phyloP scores from a whole-genome alignment of 2,329 filamentous ascomycete species.

The Neocucurbitaria cava region DNA sequence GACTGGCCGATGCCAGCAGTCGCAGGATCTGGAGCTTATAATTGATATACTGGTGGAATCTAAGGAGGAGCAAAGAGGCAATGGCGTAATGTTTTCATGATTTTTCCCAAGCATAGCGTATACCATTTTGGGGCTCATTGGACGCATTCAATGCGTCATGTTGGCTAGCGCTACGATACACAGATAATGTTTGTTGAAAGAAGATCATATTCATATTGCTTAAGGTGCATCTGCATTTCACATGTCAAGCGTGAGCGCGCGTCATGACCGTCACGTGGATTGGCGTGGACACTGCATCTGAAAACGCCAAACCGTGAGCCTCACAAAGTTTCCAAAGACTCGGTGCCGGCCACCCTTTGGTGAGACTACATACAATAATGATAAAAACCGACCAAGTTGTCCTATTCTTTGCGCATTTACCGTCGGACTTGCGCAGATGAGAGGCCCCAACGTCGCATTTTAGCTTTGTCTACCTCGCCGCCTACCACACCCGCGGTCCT shows the following conservation, averaged over 20 bases:
- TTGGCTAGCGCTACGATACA: slow-evolving; percentile 38
- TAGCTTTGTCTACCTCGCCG: slow-evolving; percentile 2
- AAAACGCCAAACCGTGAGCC: slow-evolving; percentile 11
- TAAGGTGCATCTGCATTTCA: slow-evolving; percentile 5
- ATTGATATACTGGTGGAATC: slow-evolving; percentile 25
- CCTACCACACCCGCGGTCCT: slow-evolving; percentile 1
- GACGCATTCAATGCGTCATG: slow-evolving; percentile 34
- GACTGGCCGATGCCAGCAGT: slow-evolving; percentile 78
- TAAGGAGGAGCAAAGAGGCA: slow-evolving; percentile 26
- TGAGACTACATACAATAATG: slow-evolving; percentile 5
- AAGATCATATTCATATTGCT: slow-evolving; percentile 3
- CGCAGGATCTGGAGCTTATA: slow-evolving; percentile 49
- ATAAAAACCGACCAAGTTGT: neutral
- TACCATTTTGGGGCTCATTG: slow-evolving; percentile 44
- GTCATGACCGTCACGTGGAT: slow-evolving; percentile 27
- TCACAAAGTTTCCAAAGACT: slow-evolving; percentile 8
- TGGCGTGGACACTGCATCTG: slow-evolving; percentile 7
- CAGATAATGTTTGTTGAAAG: slow-evolving; percentile 42
- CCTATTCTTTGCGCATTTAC: neutral
- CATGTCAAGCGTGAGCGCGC: slow-evolving; percentile 30
- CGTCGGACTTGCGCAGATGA: slow-evolving; percentile 1
- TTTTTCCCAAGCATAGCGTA: slow-evolving; percentile 48
- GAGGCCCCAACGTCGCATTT: slow-evolving; percentile 9
- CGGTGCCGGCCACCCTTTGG: neutral
- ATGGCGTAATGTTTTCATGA: slow-evolving; percentile 47